Percentiles rank a stretch among this genome's conserved stretches.
Conservation (phyloP, 2,329 filamentous ascomycete genomes). For the Hymenoscyphus fraxineus region DNA sequence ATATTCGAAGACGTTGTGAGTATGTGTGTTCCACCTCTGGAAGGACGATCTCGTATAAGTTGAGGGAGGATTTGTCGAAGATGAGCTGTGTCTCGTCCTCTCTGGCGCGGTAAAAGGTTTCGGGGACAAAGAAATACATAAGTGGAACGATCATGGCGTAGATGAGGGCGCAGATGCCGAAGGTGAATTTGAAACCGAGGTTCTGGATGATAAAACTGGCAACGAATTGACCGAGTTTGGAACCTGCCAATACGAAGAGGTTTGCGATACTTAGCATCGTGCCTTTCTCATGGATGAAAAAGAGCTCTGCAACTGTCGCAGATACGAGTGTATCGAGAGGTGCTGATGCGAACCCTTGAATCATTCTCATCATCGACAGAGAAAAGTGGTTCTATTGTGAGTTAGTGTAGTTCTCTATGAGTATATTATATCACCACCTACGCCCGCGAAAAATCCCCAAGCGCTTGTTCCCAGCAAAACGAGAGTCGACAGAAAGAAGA, state of each 20-base stretch:
- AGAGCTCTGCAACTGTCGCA: slow-evolving; percentile 42
- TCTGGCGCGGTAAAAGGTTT: slow-evolving; percentile 37
- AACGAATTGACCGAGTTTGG: slow-evolving; percentile 38
- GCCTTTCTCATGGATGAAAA: slow-evolving; percentile 45
- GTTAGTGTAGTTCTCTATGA: neutral
- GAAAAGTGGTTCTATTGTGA: slow-evolving; percentile 35
- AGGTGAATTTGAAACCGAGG: slow-evolving; percentile 36
- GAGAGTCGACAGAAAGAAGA: slow-evolving; percentile 33
- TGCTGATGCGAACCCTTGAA: slow-evolving; percentile 32
- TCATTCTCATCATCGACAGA: slow-evolving; percentile 34
- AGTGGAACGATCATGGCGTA: slow-evolving; percentile 39
- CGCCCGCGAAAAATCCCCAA: slow-evolving; percentile 39
- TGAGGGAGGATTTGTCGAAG: slow-evolving; percentile 27
- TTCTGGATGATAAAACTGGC: slow-evolving; percentile 38
- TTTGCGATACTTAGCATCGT: slow-evolving; percentile 30
- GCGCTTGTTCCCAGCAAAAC: slow-evolving; percentile 37
- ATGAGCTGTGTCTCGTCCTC: slow-evolving; percentile 22
- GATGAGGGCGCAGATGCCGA: slow-evolving; percentile 40
- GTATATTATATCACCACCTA: slow-evolving; percentile 11
- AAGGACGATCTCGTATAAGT: slow-evolving; percentile 26
- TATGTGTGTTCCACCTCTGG: slow-evolving; percentile 35
- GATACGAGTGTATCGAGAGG: slow-evolving; percentile 36
- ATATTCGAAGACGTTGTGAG: slow-evolving; percentile 36
- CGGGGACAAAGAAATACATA: slow-evolving; percentile 44
- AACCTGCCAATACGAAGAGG: slow-evolving; percentile 29